Evolutionary conservation across 371 early-diverging fungal species (phyloP).

Genomic region (Ordospora colligata): DNA sequence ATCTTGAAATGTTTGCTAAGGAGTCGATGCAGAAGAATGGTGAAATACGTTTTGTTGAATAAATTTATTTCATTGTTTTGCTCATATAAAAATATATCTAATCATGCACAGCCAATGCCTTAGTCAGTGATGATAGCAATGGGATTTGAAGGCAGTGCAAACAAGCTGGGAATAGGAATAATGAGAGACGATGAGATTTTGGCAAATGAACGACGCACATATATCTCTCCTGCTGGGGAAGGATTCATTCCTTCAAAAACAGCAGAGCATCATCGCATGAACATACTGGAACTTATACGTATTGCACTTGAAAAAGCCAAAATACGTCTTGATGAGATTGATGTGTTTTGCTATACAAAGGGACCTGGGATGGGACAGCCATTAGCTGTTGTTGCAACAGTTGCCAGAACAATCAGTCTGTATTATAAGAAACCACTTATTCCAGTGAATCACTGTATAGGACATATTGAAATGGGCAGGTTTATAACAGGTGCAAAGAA

Average conservation of each 20-base stretch:
- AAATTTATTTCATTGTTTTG: constrained; percentile 12
- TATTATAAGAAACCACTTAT: constrained; percentile 83
- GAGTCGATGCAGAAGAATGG: constrained; percentile 59
- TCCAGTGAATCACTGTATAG: constrained; percentile 96
- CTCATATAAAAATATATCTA: constrained; percentile 6
- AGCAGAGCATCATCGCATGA: constrained; percentile 80
- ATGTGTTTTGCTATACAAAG: constrained; percentile 89
- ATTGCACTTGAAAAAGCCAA: constrained; percentile 71
- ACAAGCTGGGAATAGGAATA: constrained; percentile 95
- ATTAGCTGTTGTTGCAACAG: constrained; percentile 75
- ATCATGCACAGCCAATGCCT: not conserved
- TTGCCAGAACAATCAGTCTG: constrained; percentile 80
- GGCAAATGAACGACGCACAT: constrained; percentile 82
- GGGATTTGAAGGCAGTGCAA: constrained; percentile 85
- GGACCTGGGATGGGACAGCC: constrained; percentile 98
- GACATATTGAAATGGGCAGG: constrained; percentile 98
- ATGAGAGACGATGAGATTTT: constrained; percentile 72
- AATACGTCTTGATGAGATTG: constrained; percentile 69
- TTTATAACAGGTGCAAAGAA: constrained; percentile 85
- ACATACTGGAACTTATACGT: constrained; percentile 69
- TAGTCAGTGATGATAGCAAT: constrained; percentile 46
- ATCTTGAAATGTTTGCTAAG: constrained; percentile 60
- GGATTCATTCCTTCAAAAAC: constrained; percentile 92
- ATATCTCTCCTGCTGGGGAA: constrained; percentile 86
- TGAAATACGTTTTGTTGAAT: constrained; percentile 51